Percentiles rank a stretch among this genome's conserved stretches.
phyloP scores from a whole-genome alignment of 768 basidiomycete genomes.

The Pholiota microspora region DNA sequence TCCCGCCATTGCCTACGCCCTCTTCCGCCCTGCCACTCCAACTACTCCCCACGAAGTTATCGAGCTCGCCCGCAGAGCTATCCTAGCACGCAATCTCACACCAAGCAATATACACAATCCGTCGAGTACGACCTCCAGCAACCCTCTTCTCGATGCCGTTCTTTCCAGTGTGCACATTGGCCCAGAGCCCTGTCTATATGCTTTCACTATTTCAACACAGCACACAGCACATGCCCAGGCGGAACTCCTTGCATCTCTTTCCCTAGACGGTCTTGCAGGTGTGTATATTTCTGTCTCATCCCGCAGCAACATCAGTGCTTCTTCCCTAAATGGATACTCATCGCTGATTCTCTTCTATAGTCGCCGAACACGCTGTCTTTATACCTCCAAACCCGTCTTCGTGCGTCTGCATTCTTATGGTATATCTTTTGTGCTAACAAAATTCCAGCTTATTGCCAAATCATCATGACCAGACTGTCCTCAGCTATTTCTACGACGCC shows the following conservation, averaged over 20 bases:
- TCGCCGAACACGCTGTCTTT: slow-evolving; percentile 16
- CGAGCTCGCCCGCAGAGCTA: slow-evolving; percentile 52
- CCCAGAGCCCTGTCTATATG: slow-evolving; percentile 46
- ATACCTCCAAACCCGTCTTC: slow-evolving; percentile 15
- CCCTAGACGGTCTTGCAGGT: slow-evolving; percentile 53
- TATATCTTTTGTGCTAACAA: slow-evolving; percentile 10
- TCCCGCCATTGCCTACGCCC: slow-evolving; percentile 43
- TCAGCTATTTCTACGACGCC: slow-evolving; percentile 60
- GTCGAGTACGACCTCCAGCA: slow-evolving; percentile 43
- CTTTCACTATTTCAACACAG: slow-evolving; percentile 47
- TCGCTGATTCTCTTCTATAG: slow-evolving; percentile 13
- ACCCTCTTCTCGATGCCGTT: slow-evolving; percentile 44
- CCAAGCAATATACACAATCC: slow-evolving; percentile 38
- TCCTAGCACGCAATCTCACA: slow-evolving; percentile 37
- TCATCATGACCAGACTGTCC: slow-evolving; percentile 41
- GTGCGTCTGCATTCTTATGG: slow-evolving; percentile 9
- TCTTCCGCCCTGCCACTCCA: slow-evolving; percentile 29
- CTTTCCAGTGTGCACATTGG: slow-evolving; percentile 50
- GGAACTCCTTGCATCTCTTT: slow-evolving; percentile 31
- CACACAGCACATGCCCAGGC: background rate
- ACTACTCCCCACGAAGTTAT: slow-evolving; percentile 37
- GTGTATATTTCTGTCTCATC: slow-evolving; percentile 25
- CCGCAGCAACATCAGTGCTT: background rate
- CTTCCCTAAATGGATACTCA: slow-evolving; percentile 2
- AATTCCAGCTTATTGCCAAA: slow-evolving; percentile 26